These are phyloP conservation scores for Suhomyces emberorum DNA, from an alignment of 805 yeast genomes.

Conservation along the genomic window DNA sequence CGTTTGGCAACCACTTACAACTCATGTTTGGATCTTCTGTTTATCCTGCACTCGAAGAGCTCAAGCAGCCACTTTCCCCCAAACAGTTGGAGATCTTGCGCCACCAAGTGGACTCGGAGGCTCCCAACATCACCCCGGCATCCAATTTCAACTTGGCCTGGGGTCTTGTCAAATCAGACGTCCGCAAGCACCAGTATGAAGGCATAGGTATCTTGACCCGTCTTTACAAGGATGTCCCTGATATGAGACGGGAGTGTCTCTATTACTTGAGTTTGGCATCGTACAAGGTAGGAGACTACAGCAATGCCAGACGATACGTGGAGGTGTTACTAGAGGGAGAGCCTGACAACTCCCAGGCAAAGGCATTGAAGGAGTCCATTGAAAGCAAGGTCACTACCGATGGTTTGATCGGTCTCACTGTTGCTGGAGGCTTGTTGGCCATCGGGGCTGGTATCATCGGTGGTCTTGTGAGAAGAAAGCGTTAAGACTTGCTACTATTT, in stretches of 20 bases:
- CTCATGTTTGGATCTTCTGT: constrained; percentile 5
- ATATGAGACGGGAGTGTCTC: constrained; percentile 82
- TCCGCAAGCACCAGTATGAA: constrained; percentile 61
- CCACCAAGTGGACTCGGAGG: constrained; percentile 75
- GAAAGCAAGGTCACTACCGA: constrained; percentile 84
- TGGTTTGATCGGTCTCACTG: constrained; percentile 83
- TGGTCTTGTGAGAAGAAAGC: constrained; percentile 35
- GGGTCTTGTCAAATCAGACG: constrained; percentile 80
- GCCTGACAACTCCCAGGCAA: constrained; percentile 80
- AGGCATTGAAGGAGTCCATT: constrained; percentile 65
- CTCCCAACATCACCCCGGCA: constrained; percentile 75
- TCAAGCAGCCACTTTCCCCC: constrained; percentile 55
- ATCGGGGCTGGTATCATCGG: constrained; percentile 67
- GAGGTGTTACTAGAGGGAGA: constrained; percentile 75
- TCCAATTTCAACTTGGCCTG: constrained; percentile 93
- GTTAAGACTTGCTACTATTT: too few species aligned
- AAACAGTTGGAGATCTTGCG: constrained; percentile 75
- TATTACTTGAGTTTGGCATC: constrained; percentile 87
- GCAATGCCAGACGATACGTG: constrained; percentile 80
- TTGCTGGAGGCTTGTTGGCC: constrained; percentile 83
- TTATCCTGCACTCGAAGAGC: constrained; percentile 42
- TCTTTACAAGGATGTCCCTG: constrained; percentile 71
- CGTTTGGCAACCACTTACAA: neutral
- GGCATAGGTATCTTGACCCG: constrained; percentile 77
- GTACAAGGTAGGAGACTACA: constrained; percentile 81